Evolutionary conservation across 163 green algal genomes (phyloP).

Genomic region (Coccomyxa subellipsoidea): DNA sequence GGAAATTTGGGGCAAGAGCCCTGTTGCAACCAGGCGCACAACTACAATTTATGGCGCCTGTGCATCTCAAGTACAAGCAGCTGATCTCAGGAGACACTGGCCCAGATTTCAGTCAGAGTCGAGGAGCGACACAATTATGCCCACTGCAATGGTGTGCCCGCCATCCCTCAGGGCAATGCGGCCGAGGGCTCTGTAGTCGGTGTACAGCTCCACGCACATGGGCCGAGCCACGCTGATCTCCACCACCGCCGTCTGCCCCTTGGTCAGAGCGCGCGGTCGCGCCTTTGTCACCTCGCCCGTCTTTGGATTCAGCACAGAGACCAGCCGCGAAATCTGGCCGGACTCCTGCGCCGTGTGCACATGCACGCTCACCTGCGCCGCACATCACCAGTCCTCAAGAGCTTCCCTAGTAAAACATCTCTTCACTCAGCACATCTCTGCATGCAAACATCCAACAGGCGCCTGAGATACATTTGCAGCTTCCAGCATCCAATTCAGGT

Average conservation of each 20-base stretch:
- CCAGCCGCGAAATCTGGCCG: conserved; percentile 62
- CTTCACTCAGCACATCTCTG: too few species aligned
- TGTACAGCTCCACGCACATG: conserved; percentile 78
- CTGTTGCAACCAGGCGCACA: too few species aligned
- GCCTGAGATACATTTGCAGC: too few species aligned
- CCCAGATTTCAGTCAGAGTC: neutral
- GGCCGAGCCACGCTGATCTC: conserved; percentile 62
- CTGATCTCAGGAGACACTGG: too few species aligned
- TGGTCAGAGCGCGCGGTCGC: conserved; percentile 57
- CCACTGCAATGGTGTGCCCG: conserved; percentile 84
- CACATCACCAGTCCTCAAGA: neutral
- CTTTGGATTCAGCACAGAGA: conserved; percentile 71
- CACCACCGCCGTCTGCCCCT: conserved; percentile 77
- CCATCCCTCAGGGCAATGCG: conserved; percentile 79
- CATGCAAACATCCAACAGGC: too few species aligned
- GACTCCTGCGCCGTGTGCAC: conserved; percentile 73
- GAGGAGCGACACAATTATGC: conserved; percentile 65
- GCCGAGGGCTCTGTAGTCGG: conserved; percentile 71
- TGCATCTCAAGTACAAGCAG: too few species aligned
- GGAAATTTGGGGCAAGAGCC: too few species aligned
- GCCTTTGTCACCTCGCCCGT: conserved; percentile 67
- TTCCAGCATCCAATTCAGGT: too few species aligned
- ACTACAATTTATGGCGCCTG: too few species aligned
- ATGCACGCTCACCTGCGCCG: conserved; percentile 70
- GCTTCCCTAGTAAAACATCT: neutral